A percentile compares a stretch with the other conserved stretches of the same genome.
These are phyloP conservation scores for Xerocomellus intermedius DNA, from an alignment of 768 basidiomycete species.

Conservation along the genomic window DNA sequence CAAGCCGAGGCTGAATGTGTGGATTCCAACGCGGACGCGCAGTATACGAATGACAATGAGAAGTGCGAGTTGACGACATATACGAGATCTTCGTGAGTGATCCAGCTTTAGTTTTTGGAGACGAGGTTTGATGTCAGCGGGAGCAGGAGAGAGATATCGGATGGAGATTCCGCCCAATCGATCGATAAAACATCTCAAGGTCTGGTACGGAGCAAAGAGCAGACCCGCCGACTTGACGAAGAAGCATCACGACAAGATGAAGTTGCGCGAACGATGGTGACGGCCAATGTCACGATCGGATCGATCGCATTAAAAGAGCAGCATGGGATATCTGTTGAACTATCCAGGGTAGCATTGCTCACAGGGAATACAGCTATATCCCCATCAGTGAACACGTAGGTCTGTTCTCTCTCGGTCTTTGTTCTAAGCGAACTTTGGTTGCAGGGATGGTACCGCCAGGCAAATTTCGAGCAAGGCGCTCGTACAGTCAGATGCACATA, in stretches of 20 bases:
- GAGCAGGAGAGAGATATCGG: neutral
- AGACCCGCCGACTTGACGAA: neutral
- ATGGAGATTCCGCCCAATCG: neutral
- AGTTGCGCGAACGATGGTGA: neutral
- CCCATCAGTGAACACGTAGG: neutral
- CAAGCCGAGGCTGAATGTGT: neutral
- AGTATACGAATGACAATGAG: neutral
- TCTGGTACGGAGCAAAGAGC: neutral
- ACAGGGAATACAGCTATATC: neutral
- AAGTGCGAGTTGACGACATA: neutral
- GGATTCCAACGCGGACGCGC: neutral
- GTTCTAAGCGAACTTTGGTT: neutral
- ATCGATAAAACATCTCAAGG: neutral
- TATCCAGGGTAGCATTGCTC: neutral
- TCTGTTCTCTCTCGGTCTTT: neutral
- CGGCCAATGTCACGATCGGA: neutral
- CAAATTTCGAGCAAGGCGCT: neutral
- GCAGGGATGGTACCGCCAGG: neutral
- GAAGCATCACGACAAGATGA: neutral
- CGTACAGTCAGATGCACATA: neutral
- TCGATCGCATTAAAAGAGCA: neutral
- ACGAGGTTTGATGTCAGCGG: neutral
- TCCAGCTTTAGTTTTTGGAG: neutral
- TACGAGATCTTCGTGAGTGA: slow-evolving; percentile 1
- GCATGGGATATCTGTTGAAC: neutral